phyloP scores from a whole-genome alignment of 192 early-diverging fungal genomes.

The Coemansia sp. region DNA sequence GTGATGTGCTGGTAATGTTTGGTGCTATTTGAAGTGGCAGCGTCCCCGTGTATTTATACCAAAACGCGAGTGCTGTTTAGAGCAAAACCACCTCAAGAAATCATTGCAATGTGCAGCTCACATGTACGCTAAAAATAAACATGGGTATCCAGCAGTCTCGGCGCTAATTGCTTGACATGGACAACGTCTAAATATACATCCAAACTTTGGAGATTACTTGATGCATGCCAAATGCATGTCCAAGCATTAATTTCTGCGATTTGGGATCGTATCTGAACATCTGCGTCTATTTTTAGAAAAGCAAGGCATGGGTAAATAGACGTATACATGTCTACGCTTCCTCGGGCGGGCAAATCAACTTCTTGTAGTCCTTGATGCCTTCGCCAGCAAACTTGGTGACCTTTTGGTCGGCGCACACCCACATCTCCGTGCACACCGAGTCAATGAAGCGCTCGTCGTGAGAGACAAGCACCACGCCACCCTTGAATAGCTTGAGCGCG shows the following conservation, averaged over 20 bases:
- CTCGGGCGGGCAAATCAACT: slow-evolving; percentile 53
- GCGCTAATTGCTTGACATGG: not conserved
- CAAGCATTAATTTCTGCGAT: not conserved
- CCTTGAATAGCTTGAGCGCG: slow-evolving; percentile 83
- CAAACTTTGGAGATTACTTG: not conserved
- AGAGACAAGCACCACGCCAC: slow-evolving; percentile 93
- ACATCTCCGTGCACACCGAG: slow-evolving; percentile 79
- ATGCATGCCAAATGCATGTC: no score
- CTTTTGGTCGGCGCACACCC: slow-evolving; percentile 87
- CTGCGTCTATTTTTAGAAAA: not conserved
- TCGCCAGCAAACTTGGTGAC: slow-evolving; percentile 83
- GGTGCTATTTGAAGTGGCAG: no score
- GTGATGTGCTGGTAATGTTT: not conserved
- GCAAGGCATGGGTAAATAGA: no score
- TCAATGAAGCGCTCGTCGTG: slow-evolving; percentile 98
- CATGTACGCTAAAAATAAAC: no score
- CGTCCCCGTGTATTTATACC: no score
- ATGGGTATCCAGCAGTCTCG: no score
- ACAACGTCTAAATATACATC: not conserved
- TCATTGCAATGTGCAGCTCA: no score
- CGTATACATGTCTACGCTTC: slow-evolving; percentile 7
- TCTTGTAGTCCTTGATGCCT: slow-evolving; percentile 81
- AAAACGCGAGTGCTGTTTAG: no score
- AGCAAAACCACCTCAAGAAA: no score
- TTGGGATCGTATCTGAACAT: not conserved